Base-by-base conservation (phyloP, 257 asterid species). In the Schizonepeta tenuifolia region DNA sequence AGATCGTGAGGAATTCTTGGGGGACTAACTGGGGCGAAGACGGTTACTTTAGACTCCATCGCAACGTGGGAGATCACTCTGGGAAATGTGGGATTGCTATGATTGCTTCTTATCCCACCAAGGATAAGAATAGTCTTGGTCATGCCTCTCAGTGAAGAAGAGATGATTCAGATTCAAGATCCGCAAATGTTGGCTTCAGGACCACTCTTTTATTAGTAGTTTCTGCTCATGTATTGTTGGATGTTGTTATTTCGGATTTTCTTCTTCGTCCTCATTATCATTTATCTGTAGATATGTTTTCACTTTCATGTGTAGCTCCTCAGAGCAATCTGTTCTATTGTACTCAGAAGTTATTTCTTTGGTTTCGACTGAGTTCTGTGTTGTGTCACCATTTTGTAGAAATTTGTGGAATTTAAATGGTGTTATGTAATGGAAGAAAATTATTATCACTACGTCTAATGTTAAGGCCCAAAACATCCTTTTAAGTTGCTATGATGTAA, bases 1-100 rank as follows among this genome's bases (percentile, higher is more conserved):
- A 97, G 97, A 82, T 83, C 0, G 94, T 91, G 18, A 88, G 88
- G 88, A 93, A 93, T 73, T 93, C 97, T 0, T 93, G 97, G 97
- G 97, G 98, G 1, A 41, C 70, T 0, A 20, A 56, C 3, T 93
- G 98, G 98, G 97, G 97, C 0, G 98, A 93, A 66, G 55, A 83
- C 3, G 98, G 98, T 9, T 89, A 91, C 77, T 77, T 93, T 4
- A 85, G 81, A 61, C 22, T 93, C 67, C 85, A 79, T 21, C 84
- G 97, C 0, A 89, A 86, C n/a, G 81, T 76, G 67, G 49, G 13
- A 5, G 75, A 12, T 38, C 69, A 55, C 0, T 24, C 72, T 0
- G 96, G 96, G 3, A 90, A 87, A 72, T 90, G 97, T 75, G 98
- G 98, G 69, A 87, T 93, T 73, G 84, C 80, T 18, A 75, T 81